A percentile compares a stretch with the other conserved stretches of the same genome.
These are phyloP conservation scores for Macaranga tanarius DNA, from an alignment of 441 rosid species.

Conservation along the genomic window DNA sequence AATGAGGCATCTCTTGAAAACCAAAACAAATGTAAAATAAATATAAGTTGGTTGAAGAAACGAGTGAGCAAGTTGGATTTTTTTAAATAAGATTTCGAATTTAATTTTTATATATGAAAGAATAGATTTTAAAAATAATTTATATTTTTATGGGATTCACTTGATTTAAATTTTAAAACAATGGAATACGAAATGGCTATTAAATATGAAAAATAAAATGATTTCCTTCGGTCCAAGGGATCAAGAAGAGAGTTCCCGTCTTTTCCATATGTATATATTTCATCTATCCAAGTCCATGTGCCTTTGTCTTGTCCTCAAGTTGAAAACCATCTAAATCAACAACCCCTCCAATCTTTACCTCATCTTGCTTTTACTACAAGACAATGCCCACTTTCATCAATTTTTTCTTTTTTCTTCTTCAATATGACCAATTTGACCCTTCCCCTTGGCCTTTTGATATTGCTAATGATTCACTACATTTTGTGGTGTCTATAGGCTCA, in stretches of 20 bases:
- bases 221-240: constrained; percentile 14
- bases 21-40: too few species aligned
- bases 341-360: constrained; percentile 15
- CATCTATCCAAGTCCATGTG: constrained; percentile 43
- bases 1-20: background rate
- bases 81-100: too few species aligned
- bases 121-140: too few species aligned
- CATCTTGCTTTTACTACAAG: constrained; percentile 21
- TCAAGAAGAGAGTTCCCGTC: background rate
- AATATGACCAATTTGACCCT: constrained; percentile 23
- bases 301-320: constrained; percentile 50
- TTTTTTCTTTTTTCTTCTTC: background rate
- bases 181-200: too few species aligned
- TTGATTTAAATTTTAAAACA: too few species aligned
- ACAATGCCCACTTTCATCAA: constrained; percentile 32
- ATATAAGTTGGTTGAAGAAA: too few species aligned
- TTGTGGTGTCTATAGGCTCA: background rate
- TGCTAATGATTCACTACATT: background rate
- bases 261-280: too few species aligned
- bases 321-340: constrained; percentile 39
- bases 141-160: too few species aligned
- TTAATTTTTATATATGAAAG: too few species aligned
- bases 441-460: constrained; percentile 33
- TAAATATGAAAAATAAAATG: too few species aligned
- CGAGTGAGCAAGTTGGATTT: too few species aligned